Base-by-base conservation (phyloP, 371 early-diverging fungal genomes). In the Actinomucor elegans region DNA sequence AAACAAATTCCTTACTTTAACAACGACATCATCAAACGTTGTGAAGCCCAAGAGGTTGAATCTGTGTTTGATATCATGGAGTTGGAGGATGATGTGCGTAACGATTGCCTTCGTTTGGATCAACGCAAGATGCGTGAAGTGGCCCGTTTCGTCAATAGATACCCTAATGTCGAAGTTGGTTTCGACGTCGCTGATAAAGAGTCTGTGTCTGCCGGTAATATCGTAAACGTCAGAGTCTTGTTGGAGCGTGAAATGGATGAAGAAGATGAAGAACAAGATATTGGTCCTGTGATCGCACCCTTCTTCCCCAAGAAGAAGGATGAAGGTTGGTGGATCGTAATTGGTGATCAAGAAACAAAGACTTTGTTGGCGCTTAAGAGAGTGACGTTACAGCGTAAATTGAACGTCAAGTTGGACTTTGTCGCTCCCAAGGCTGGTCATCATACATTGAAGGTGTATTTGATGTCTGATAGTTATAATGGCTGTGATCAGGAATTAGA, bases 301-400 rank as follows among this genome's bases (percentile, higher is more conserved):
- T 94, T 82, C 79, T 97, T 89, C 86, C 96, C 97, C n/a, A 59
- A 64, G 20, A 75, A 79, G 73, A 94, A 94, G 80, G 90, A 92
- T 34, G 99, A 97, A 71, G 89, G 89, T 23, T 98, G 97, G 97
- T 98, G 97, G 97, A 70, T 97, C 52, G 91, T 98, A 4, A 66
- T 98, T 40, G 97, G 93, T 21, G 92, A 96, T 41, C 79, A 87
- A 14, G 61, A 69, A 24, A 73, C 83, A 5, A 93, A 95, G 73
- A 70, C 88, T 0, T 70, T 98, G 44, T 62, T 94, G 48, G 91
- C 92, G 15, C 94, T 98, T 67, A 97, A 96, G 81, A 79, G 97
- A 15, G 79, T 93, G 21, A 87, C 87, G 7, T 63, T 97, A 15
- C 88, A 87, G 43, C 74, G 85, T 21, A 71, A 77, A 48, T 72